Conservation (phyloP, 306 rosid species). For the Glycine soja region DNA sequence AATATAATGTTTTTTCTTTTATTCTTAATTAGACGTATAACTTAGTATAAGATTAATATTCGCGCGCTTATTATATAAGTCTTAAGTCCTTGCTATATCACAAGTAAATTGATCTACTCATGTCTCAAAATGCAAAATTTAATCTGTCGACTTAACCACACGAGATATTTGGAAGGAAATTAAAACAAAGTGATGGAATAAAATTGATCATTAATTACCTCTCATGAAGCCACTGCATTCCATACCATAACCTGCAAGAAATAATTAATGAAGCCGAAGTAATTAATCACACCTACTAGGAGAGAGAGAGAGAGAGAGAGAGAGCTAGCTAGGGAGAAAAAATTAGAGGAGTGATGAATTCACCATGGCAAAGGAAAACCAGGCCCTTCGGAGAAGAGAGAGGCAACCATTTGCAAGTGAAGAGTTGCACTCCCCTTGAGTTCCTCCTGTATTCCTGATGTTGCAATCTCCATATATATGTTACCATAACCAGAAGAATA, state of each 20-base stretch:
- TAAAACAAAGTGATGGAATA: neutral
- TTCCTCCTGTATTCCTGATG: constrained; percentile 69
- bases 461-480: no score
- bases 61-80: no score
- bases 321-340: no score
- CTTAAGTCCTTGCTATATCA: neutral
- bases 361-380: constrained; percentile 91
- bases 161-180: no score
- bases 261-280: constrained; percentile 40
- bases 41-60: neutral
- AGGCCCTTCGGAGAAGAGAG: constrained; percentile 74
- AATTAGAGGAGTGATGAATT: no score
- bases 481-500: neutral
- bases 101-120: neutral
- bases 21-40: neutral
- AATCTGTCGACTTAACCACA: no score
- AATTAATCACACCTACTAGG: neutral
- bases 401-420: constrained; percentile 91
- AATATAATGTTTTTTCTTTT: neutral
- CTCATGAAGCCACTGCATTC: constrained; percentile 95
- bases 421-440: constrained; percentile 83
- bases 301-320: neutral
- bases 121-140: no score
- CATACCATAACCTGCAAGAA: constrained; percentile 87
- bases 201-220: constrained; percentile 68